phyloP scores from a whole-genome alignment of 2,329 filamentous ascomycete genomes.

The Talaromyces sp. region DNA sequence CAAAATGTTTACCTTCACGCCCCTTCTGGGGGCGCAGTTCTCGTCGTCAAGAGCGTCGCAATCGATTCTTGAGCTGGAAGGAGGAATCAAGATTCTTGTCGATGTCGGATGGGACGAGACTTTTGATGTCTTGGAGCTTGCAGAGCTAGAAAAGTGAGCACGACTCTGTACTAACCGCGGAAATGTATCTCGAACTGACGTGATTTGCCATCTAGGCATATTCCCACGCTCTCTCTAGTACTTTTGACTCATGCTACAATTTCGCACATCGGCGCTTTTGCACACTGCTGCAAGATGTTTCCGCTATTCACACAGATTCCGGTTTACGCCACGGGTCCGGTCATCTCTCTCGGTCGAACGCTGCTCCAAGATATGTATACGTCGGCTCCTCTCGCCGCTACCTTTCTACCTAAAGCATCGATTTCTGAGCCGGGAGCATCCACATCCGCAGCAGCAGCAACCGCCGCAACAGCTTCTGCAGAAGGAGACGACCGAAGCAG shows the following conservation, averaged over 20 bases:
- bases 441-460: constrained; percentile 39
- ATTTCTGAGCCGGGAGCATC: constrained; percentile 57
- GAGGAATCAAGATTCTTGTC: constrained; percentile 89
- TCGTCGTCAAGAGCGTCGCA: constrained; percentile 76
- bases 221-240: constrained; percentile 86
- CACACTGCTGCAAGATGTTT: constrained; percentile 95
- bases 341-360: constrained; percentile 88
- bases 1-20: constrained; percentile 91
- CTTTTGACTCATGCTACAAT: constrained; percentile 92
- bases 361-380: constrained; percentile 88
- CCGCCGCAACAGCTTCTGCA: constrained; percentile 30
- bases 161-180: background rate
- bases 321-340: constrained; percentile 88
- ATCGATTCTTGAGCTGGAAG: constrained; percentile 94
- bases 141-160: constrained; percentile 80
- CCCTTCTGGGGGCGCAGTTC: constrained; percentile 85
- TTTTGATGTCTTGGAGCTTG: constrained; percentile 77
- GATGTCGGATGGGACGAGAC: constrained; percentile 95
- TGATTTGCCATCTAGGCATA: constrained; percentile 57
- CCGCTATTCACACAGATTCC: constrained; percentile 88
- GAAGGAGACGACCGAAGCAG: constrained; percentile 31
- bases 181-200: constrained; percentile 18
- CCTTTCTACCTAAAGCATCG: constrained; percentile 69
- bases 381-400: constrained; percentile 82
- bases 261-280: constrained; percentile 86